Conservation (phyloP, 2,329 filamentous ascomycete genomes). For the Fusarium sp. region DNA sequence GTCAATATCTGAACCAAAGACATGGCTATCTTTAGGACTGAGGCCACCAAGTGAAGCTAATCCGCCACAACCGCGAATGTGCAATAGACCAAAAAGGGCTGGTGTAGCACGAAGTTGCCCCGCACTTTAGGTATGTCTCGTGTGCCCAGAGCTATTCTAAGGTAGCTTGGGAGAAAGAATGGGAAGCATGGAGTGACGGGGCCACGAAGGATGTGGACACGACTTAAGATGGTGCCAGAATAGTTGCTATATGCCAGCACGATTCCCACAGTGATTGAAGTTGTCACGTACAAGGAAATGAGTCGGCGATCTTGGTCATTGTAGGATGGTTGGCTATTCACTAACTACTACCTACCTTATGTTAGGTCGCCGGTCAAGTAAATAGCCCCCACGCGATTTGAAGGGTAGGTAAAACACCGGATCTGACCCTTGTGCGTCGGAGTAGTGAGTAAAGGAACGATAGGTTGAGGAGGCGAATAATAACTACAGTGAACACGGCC, state of each 20-base stretch:
- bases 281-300: not conserved
- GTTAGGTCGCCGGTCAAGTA: not conserved
- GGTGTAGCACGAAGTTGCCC: constrained; percentile 24
- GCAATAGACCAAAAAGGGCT: constrained; percentile 22
- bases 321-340: not conserved
- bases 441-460: not conserved
- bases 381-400: constrained; percentile 5
- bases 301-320: not conserved
- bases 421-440: not conserved
- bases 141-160: not conserved
- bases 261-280: not conserved
- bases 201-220: constrained; percentile 8
- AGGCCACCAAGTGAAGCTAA: constrained; percentile 25
- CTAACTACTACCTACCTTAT: not conserved
- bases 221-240: not conserved
- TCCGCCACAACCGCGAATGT: constrained; percentile 26
- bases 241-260: not conserved
- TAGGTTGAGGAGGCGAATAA: not conserved
- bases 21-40: not conserved
- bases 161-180: not conserved
- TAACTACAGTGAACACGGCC: not conserved
- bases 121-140: constrained; percentile 14
- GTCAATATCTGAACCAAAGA: not conserved
- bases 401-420: not conserved
- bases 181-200: constrained; percentile 6